Conservation (phyloP, 805 yeast genomes). For the Jamesozyma hellenica region DNA sequence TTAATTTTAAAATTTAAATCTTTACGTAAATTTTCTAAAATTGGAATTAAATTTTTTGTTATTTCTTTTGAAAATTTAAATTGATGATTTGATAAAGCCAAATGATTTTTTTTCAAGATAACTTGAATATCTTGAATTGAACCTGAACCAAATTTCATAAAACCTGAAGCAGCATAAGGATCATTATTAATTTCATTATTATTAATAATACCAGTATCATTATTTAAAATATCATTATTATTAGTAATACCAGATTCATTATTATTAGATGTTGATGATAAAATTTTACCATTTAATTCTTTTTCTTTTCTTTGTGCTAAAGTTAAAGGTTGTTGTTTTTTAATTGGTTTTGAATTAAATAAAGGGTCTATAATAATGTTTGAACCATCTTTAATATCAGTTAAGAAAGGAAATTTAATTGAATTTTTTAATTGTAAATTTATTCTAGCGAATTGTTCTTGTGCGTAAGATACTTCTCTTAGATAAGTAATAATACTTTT, state of each 20-base stretch:
- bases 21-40: constrained; percentile 48
- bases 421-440: constrained; percentile 69
- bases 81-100: constrained; percentile 46
- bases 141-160: constrained; percentile 63
- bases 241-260: too few species aligned
- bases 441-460: constrained; percentile 61
- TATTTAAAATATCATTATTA: background rate
- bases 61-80: constrained; percentile 45
- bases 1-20: constrained; percentile 70
- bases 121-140: constrained; percentile 74
- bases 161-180: constrained; percentile 33
- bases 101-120: constrained; percentile 53
- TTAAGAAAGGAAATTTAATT: constrained; percentile 35
- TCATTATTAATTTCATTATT: background rate
- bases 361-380: constrained; percentile 39
- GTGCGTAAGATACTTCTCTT: constrained; percentile 65
- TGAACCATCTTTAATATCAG: constrained; percentile 25
- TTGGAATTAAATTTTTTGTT: constrained; percentile 43
- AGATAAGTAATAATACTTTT: constrained; percentile 62
- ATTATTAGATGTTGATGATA: too few species aligned
- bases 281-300: constrained; percentile 3
- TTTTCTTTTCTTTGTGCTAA: constrained; percentile 15
- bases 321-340: constrained; percentile 21
- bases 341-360: constrained; percentile 36
- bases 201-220: background rate